Evolutionary conservation across 371 early-diverging fungal genomes (phyloP).

Genomic region (Rhizopus stolonifer): DNA sequence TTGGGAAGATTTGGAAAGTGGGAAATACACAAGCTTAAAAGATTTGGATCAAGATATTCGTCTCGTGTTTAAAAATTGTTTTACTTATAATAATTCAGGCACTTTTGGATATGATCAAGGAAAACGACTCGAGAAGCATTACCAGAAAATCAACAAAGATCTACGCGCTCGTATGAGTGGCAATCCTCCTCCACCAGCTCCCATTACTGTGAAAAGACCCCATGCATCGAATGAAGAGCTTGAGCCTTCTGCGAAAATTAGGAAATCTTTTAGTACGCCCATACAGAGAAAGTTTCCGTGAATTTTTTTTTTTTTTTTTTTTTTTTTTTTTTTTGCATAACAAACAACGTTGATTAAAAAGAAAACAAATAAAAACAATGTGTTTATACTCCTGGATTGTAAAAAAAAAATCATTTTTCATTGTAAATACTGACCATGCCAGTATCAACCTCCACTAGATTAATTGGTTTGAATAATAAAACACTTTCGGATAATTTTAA

Average conservation of each 20-base stretch:
- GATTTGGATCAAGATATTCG: conserved; percentile 61
- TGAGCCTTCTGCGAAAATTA: conserved; percentile 1
- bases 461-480: too few relatives aligned
- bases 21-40: conserved; percentile 46
- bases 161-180: conserved; percentile 21
- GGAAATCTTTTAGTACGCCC: background rate
- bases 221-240: background rate
- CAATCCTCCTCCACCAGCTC: background rate
- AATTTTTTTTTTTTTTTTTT: conserved; percentile 3
- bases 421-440: too few relatives aligned
- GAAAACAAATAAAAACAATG: too few relatives aligned
- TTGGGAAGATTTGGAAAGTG: conserved; percentile 69
- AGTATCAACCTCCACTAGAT: too few relatives aligned
- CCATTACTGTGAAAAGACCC: background rate
- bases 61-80: conserved; percentile 85
- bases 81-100: conserved; percentile 81
- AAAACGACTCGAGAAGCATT: conserved; percentile 60
- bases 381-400: too few relatives aligned
- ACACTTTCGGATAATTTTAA: too few relatives aligned
- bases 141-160: conserved; percentile 60
- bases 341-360: too few relatives aligned
- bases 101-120: conserved; percentile 82
- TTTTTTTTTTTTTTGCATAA: background rate
- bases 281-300: background rate
- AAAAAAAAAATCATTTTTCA: too few relatives aligned